A percentile compares a stretch with the other conserved stretches of the same genome.
phyloP scores from a whole-genome alignment of 139 green algal genomes.

The Tetraselmis chui region DNA sequence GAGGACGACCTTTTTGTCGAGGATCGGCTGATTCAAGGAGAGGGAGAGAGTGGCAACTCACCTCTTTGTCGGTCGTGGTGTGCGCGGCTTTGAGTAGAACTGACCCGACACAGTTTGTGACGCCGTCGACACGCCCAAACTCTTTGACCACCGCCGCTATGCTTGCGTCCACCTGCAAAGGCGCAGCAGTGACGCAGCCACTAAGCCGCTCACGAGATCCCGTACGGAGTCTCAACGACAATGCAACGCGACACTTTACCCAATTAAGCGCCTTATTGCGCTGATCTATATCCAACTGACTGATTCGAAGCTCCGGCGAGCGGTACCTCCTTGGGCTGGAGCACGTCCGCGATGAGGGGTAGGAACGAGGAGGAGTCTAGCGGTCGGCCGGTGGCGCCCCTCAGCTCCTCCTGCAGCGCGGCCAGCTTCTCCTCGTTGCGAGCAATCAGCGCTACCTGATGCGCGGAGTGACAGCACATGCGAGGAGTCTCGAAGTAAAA shows the following conservation, averaged over 20 bases:
- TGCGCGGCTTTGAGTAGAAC: slow-evolving; percentile 72
- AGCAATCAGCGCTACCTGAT: slow-evolving; percentile 46
- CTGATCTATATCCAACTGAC: no score
- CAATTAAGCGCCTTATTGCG: no score
- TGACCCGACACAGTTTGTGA: slow-evolving; percentile 70
- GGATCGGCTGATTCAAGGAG: no score
- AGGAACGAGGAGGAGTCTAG: background rate
- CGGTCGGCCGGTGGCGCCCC: background rate
- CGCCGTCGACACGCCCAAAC: slow-evolving; percentile 48
- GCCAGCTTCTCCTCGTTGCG: slow-evolving; percentile 40
- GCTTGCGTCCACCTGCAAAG: slow-evolving; percentile 39
- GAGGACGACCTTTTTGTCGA: no score
- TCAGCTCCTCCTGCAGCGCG: slow-evolving; percentile 20
- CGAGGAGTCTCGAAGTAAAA: no score
- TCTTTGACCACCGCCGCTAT: slow-evolving; percentile 22
- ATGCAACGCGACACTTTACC: no score
- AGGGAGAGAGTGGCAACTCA: background rate
- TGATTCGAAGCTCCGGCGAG: background rate
- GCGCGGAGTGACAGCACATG: no score
- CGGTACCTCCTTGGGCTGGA: slow-evolving; percentile 44
- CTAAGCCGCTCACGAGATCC: background rate
- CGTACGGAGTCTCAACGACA: background rate
- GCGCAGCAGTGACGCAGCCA: background rate
- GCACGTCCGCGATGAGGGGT: slow-evolving; percentile 31
- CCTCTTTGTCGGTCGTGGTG: slow-evolving; percentile 49